Base-by-base conservation (phyloP, 306 rosid species). In the Luffa aegyptiaca region DNA sequence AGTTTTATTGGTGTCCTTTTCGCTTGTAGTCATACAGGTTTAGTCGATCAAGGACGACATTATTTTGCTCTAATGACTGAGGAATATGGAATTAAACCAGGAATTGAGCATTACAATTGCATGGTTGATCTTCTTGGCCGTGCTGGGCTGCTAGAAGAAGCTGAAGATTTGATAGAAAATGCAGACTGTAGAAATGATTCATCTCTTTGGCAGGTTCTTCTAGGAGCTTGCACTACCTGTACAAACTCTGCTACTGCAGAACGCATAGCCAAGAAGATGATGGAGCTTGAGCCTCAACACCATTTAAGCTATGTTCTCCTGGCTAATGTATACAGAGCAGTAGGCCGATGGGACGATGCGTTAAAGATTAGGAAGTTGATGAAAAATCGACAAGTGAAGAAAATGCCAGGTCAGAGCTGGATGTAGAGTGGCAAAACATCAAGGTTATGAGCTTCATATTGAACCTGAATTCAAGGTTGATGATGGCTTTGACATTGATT, bases 11-110 rank as follows among this genome's bases (percentile, higher is more conserved):
- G 87, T 65, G 91, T 91, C 57, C 88, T 94, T 51, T 94, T 92
- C 82, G 97, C 98, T 70, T 94, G 97, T 84, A 90, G 98, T 80
- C 98, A 94, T 82, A 80, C 93, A 0, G 97, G 98, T 66, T 86
- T 94, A 84, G 90, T 94, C 80, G 93, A 91, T 85, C 87, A 91
- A 53, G 98, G 97, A 70, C 85, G 87, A 79, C 83, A 77, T 62
- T 82, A 81, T 73, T 94, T 94, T 76, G 77, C 77, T 48, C 84
- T 61, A 78, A 92, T 94, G 97, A 84, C 75, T 5, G 31, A 70
- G 53, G 82, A 88, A 33, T 94, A 87, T 81, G 88, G 89, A 81
- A 88, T 91, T 56, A 88, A 86, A 83, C 88, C 94, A 45, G 86
- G 91, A 56, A 83, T 87, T 36, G 98, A 91, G 86, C 98, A 91